Base-by-base conservation (phyloP, 805 yeast genomes). In the Jamesozyma rosinii region DNA sequence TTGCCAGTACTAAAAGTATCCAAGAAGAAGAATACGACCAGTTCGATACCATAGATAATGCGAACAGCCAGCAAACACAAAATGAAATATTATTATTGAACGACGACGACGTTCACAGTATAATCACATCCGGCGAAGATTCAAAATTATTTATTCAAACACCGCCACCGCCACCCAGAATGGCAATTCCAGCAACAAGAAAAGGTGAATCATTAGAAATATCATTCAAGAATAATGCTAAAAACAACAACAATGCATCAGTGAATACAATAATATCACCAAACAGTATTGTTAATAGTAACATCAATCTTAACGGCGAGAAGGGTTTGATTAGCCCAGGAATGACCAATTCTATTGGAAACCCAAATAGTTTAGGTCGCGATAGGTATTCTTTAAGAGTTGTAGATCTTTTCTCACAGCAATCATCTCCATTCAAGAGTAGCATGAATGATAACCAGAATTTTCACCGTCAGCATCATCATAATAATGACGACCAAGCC, bases 101-200 rank as follows among this genome's bases (percentile, higher is more conserved):
- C 39, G 57, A 56, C 26, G 64, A 60, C 22, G 68, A 64, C 42
- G 53, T 55, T 11, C 64, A 58, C 37, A 64, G 68, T 42, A 55
- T 63, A 13, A 42, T 59, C 15, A 59, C 66, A 1, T 53, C 55
- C 4, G 59, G 54, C 6, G 66, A 61, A 29, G 69, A 65, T 27
- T 61, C 69, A 2, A 61, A 60, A 40, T 37, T 61, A 11, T 58
- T 61, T 38, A 44, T 64, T 0, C 46, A 69, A 6, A 71, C 75
- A 0, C 76, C 77, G 8, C 69, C 75, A 1, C 70, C 75, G 0
- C 81, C 81, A 0, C 83, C 82, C n/a, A 73, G 65, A 54, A 76
- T 84, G 80, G 83, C 94, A 0, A 84, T 85, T 40, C 89, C 94
- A 0, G 83, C 92, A 0, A 82, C 90, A 0, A 64, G 88, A 50